phyloP scores from a whole-genome alignment of 192 early-diverging fungal species.

The Kickxella alabastrina region DNA sequence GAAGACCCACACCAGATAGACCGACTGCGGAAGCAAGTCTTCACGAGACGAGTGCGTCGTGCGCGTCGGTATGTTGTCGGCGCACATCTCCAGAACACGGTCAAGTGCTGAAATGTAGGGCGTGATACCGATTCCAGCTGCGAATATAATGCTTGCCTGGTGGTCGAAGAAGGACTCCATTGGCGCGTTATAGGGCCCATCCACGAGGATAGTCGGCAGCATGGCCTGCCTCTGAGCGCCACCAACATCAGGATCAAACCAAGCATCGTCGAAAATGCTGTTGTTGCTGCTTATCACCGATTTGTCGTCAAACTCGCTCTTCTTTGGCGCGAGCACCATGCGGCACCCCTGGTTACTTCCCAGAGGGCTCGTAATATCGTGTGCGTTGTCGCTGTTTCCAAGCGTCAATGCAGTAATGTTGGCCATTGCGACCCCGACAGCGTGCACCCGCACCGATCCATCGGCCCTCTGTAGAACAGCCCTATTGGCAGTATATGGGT shows the following conservation, averaged over 20 bases:
- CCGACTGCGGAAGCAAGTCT: slow-evolving; percentile 33
- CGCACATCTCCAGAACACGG: slow-evolving; percentile 38
- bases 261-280: slow-evolving; percentile 36
- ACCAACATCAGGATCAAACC: slow-evolving; percentile 26
- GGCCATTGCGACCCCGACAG: not conserved
- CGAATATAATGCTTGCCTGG: slow-evolving; percentile 64
- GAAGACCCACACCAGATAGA: slow-evolving; percentile 49
- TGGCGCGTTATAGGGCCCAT: slow-evolving; percentile 72
- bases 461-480: too few relatives aligned
- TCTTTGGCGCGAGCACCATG: slow-evolving; percentile 26
- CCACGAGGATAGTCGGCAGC: slow-evolving; percentile 63
- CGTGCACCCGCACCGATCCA: not conserved
- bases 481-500: not conserved
- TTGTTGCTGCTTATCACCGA: slow-evolving; percentile 32
- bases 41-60: slow-evolving; percentile 39
- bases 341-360: slow-evolving; percentile 20
- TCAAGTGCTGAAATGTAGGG: slow-evolving; percentile 56
- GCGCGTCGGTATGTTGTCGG: slow-evolving; percentile 30
- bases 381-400: slow-evolving; percentile 1
- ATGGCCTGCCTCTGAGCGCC: slow-evolving; percentile 19
- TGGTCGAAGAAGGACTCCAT: slow-evolving; percentile 78
- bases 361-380: slow-evolving; percentile 21
- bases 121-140: slow-evolving; percentile 81
- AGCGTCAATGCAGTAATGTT: slow-evolving; percentile 2
- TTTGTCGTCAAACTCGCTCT: slow-evolving; percentile 28